phyloP scores from a whole-genome alignment of 768 basidiomycete species.

The Leccinum arenicola region DNA sequence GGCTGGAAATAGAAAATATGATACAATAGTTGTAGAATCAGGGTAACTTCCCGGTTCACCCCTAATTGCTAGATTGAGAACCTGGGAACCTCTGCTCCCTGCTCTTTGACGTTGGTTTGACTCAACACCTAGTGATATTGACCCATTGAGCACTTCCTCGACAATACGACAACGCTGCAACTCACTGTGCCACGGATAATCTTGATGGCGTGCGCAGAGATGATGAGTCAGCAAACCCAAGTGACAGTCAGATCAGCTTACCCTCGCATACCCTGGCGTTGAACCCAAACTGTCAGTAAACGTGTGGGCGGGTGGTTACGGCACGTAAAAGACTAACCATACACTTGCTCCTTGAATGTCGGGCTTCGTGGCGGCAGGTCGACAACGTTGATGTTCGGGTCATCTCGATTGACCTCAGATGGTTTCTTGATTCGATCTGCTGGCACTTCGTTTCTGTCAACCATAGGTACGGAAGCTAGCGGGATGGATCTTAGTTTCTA shows the following conservation, averaged over 20 bases:
- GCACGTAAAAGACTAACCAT: slow-evolving; percentile 38
- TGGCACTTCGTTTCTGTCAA: slow-evolving; percentile 34
- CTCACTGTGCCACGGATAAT: slow-evolving; percentile 32
- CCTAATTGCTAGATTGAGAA: slow-evolving; percentile 24
- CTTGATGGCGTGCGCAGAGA: slow-evolving; percentile 6
- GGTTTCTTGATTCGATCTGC: slow-evolving; percentile 22
- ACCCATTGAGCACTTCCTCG: background rate
- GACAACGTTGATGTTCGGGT: slow-evolving; percentile 25
- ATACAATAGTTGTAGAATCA: background rate
- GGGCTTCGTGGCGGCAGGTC: slow-evolving; percentile 29
- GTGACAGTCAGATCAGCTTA: slow-evolving; percentile 5
- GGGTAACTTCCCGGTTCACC: background rate
- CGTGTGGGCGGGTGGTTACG: background rate
- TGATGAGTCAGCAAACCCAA: slow-evolving; percentile 1
- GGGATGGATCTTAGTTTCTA: background rate
- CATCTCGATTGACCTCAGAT: slow-evolving; percentile 24
- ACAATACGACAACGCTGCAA: slow-evolving; percentile 2
- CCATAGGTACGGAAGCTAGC: slow-evolving; percentile 35
- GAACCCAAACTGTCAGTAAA: background rate
- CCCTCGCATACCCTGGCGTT: slow-evolving; percentile 31
- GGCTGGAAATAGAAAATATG: background rate
- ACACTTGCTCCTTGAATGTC: slow-evolving; percentile 59
- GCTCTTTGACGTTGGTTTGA: slow-evolving; percentile 45
- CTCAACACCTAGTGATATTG: slow-evolving; percentile 21
- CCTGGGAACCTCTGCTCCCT: slow-evolving; percentile 48